Base-by-base conservation (phyloP, 495 filamentous ascomycete genomes). In the Parachaetomium inaequale region DNA sequence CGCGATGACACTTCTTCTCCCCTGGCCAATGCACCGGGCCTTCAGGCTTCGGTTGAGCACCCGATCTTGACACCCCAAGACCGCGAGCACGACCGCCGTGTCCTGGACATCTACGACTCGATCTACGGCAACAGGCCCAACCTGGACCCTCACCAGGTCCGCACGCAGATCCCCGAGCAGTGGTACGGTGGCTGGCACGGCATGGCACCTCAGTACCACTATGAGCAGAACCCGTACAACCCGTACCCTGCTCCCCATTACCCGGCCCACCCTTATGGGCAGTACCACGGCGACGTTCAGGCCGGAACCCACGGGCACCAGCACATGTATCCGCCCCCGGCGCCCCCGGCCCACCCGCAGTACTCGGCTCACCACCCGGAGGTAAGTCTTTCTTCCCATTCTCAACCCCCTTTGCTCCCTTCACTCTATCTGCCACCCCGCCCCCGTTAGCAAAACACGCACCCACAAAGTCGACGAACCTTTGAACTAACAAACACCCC, bases 101-200 rank as follows among this genome's bases (percentile, higher is more conserved):
- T 62, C 32, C 4, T 19, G 1, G 31, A 62, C 32, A 40, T 62
- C 34, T 62, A 62, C 52, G 6, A 40, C 2, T 26, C 8, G n/a
- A 15, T 56, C 11, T 62, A 55, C 34, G 52, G 59, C 1, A 10
- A 21, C 32, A 43, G 42, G 3, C 59, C 59, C 26, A 14, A 29
- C 4, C 21, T 50, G 4, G 32, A 46, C 45, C 54, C 36, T 11
- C 2, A 2, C 26, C 47, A 47, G 4, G 15, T 23, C 0, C 55
- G 47, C 31, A 54, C 55, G 4, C 17, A 2, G 21, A 63, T 63
- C n/a, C 61, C 61, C 40, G 38, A 63, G 21, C 19, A 4, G 17
- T 59, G 55, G 61, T 19, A 6, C 3, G 32, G 25, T 17, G 15
- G n/a, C 26, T 49, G 42, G 40, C 36, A 34, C 51, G 23, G 15